A percentile compares a stretch with the other conserved stretches of the same genome.
phyloP scores from a whole-genome alignment of 495 filamentous ascomycete genomes.

The Tuber calosporum region DNA sequence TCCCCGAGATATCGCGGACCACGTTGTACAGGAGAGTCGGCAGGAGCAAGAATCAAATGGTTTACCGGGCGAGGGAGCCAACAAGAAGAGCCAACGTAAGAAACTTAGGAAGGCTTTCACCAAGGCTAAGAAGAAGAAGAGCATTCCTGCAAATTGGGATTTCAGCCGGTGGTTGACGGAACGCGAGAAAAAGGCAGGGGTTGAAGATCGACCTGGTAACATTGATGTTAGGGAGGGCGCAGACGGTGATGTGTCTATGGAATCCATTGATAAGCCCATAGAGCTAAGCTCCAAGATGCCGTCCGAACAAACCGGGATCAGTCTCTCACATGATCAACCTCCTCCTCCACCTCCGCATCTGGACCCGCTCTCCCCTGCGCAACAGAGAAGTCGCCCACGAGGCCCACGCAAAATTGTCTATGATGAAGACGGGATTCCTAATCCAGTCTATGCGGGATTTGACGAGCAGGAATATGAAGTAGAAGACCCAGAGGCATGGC shows the following conservation, averaged over 20 bases:
- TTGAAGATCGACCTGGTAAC: not conserved
- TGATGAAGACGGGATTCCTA: constrained; percentile 25
- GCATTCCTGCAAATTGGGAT: constrained; percentile 12
- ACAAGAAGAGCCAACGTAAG: constrained; percentile 12
- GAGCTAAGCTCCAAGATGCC: not conserved
- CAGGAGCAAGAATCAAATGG: not conserved
- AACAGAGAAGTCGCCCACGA: constrained; percentile 14
- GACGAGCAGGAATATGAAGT: constrained; percentile 11
- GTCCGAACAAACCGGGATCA: not conserved
- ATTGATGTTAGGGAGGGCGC: constrained; percentile 9
- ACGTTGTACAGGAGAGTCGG: not conserved
- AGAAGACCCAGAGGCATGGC: constrained; percentile 53
- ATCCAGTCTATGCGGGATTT: constrained; percentile 15
- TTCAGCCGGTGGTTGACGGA: constrained; percentile 17
- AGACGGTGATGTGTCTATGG: constrained; percentile 15
- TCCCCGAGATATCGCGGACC: too few relatives aligned
- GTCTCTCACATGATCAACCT: not conserved
- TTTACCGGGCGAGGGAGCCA: not conserved
- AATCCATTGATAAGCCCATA: not conserved
- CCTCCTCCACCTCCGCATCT: not conserved
- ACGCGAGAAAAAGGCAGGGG: constrained; percentile 16
- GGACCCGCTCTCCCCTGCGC: not conserved
- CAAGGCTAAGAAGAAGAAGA: constrained; percentile 24
- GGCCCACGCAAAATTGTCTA: constrained; percentile 30
- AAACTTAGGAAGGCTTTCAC: constrained; percentile 24